Evolutionary conservation across 768 basidiomycete species (phyloP).

Genomic region (Clitopilus passeckerianus): DNA sequence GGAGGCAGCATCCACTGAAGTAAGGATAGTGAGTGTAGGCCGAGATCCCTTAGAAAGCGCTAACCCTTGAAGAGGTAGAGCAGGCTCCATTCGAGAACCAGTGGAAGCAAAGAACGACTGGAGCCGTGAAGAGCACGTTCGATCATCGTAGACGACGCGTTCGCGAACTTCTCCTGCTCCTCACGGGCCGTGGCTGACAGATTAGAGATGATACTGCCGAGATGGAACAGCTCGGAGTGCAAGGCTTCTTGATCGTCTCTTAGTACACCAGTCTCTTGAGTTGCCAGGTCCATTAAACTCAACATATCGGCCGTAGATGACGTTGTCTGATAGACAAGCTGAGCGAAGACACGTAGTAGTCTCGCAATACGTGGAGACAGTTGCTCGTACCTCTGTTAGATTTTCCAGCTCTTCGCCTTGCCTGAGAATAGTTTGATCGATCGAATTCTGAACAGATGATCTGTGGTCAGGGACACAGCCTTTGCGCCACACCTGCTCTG

Average conservation of each 20-base stretch:
- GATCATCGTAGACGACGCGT: conserved; percentile 28
- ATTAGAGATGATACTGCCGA: conserved; percentile 29
- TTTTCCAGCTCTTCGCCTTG: background rate
- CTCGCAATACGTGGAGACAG: background rate
- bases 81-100: background rate
- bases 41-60: background rate
- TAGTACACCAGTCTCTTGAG: conserved; percentile 7
- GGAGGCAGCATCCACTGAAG: background rate
- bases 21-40: background rate
- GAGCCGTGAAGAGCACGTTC: conserved; percentile 18
- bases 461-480: background rate
- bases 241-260: conserved; percentile 25
- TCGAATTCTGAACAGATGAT: background rate
- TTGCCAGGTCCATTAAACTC: background rate
- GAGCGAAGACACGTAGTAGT: background rate
- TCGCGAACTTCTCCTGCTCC: conserved; percentile 44
- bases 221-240: conserved; percentile 22
- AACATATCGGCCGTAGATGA: conserved; percentile 20
- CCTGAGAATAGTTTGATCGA: background rate
- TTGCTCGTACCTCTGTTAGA: background rate
- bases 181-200: conserved; percentile 32
- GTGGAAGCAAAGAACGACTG: background rate
- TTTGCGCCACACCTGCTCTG: background rate
- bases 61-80: background rate
- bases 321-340: background rate